Base-by-base conservation (phyloP, 768 basidiomycete genomes). In the Suillus paluster region DNA sequence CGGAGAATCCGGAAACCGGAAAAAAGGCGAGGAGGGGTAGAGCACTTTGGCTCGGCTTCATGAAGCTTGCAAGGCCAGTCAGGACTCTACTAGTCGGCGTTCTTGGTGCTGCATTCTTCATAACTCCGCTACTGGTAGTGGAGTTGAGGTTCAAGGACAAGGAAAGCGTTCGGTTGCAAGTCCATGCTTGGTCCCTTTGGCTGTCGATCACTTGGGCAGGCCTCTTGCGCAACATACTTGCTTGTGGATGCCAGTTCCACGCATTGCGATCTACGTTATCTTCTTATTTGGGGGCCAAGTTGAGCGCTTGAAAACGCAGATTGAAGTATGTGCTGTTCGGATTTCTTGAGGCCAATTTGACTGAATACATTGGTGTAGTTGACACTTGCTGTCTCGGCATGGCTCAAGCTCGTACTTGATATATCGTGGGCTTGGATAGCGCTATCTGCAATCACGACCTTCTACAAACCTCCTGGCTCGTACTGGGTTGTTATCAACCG, bases 351-450 rank as follows among this genome's bases (percentile, higher is more conserved):
- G 25, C 46, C 11, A 59, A 19, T 49, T 57, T 21, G 19, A 23
- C 21, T 45, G 39, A 36, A 25, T 66, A n/a, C 30, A 27, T 19
- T 55, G 59, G 14, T 54, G 33, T 68, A 90, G 88, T 80, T 92
- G 55, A 83, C 82, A 25, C 78, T 88, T 64, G 89, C 90, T 8
- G 87, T 92, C 21, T 84, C 84, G 12, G 79, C 80, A 30, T 92
- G 90, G 89, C 72, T 92, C 30, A 92, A 92, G 70, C 75, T 92
- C 9, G 75, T 82, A 3, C 78, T 93, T 10, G 87, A 88, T 63
- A 78, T 88, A 4, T 72, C 84, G 4, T 91, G 89, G 87, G 82
- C 85, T 53, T 94, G 92, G 92, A 86, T 92, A 64, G 79, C 85
- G 23, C 76, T 92, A 49, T 89, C 88, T 19, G 81, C 85, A 56